Evolutionary conservation across 768 basidiomycete genomes (phyloP), one percentile per base, ranked within the genome.

Genomic region (Amanita phalloides): DNA sequence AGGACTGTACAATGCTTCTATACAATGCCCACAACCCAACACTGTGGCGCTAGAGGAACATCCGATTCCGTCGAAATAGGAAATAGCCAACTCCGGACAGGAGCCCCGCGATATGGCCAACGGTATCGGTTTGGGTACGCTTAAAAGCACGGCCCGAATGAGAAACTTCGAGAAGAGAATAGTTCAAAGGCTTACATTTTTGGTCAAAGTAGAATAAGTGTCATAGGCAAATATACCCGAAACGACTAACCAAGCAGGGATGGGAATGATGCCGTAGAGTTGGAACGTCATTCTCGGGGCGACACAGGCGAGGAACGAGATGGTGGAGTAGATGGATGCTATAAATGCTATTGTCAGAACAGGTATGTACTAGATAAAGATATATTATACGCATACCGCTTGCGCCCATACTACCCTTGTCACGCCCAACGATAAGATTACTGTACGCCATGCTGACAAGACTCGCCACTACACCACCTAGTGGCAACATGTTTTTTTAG

Each of bases 191-290:
- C 71, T 52, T 50, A 73, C 74, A 58, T 66, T 70, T 51, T 71
- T 63, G 26, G 63, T 60, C 14, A 72, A 45, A 11, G 75, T 71
- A 38, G 66, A 70, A 54, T 74, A 82, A 1, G 72, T 60, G 57
- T 89, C 86, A 55, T 75, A 84, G 9, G 71, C 62, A 58, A 86
- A 81, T 42, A 91, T 64, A 4, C 84, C 88, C 0, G 77, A 65
- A 0, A 90, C 83, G 45, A 77, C 76, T 2, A 75, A 71, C 86
- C 86, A 92, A 0, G 88, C 88, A 0, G 90, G 88, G 53, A 86
- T 70, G 23, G 89, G 90, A 23, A 90, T 67, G 57, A 90, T 77
- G 32, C 80, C 85, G 64, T 87, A 92, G 39, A 92, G 64, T 6
- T 75, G 67, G 62, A 92, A 86, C 1, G 70, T 81, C 58, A 79